Base-by-base conservation (phyloP, 495 filamentous ascomycete genomes). In the Aspergillus olivimuriae region DNA sequence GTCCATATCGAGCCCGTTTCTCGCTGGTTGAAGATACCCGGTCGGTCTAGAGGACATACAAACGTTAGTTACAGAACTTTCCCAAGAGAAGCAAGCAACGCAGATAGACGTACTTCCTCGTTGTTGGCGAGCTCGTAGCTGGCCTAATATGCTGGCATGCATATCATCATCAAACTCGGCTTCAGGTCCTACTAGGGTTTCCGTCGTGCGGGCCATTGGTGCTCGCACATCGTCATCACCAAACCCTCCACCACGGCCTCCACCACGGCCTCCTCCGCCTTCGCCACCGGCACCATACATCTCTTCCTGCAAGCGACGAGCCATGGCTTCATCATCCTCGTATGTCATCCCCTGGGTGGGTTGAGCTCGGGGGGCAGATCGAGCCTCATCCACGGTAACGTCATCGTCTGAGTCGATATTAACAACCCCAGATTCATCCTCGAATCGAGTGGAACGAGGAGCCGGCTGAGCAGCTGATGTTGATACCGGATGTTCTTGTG, bases 301-400 rank as follows among this genome's bases (percentile, higher is more conserved):
- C 64, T 98, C 89, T 55, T 97, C 87, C 55, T 97, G 94, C 34
- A 98, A 58, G 32, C 87, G 78, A 52, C 87, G 78, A 5, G 92
- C 92, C 78, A 97, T 87, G 9, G 87, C 92, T 33, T 89, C 92
- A 65, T 98, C 92, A 53, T 94, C 87, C 50, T 96, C 92, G 36
- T 80, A 70, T 14, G 60, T 52, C 18, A 52, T 34, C 24, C 26
- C 47, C 19, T 50, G 38, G 31, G n/a, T 50, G 2, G 24, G 44
- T 14, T 41, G 57, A 17, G 37, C 26, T 16, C 35, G 41, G 17
- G 56, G 58, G 14, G 56, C 36, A 23, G 58, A 57, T 43, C 52
- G 41, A 8, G 52, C 20, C 32, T 59, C 61, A 28, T 59, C 57
- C 11, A 60, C 53, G 19, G 47, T 43, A 43, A 60, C 47, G n/a